Conservation (phyloP, 176 grass and related monocot genomes). For the Cenchrus purpureus region DNA sequence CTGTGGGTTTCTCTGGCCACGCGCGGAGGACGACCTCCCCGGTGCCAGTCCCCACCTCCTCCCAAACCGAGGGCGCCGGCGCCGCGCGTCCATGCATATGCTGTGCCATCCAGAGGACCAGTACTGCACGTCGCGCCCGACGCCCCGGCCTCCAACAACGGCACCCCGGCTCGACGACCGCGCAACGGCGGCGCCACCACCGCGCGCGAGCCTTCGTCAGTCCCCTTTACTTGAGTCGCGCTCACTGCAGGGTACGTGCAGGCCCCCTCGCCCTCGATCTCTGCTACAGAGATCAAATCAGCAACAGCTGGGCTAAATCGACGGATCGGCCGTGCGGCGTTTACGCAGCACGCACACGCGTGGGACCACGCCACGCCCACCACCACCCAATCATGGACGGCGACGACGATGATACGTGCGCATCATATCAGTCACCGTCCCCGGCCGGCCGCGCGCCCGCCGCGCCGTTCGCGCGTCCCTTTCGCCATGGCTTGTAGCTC, state of each 20-base stretch:
- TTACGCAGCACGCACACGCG: background rate
- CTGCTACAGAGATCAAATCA: slow-evolving; percentile 7
- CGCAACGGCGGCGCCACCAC: too few relatives aligned
- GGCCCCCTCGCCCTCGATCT: background rate
- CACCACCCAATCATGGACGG: background rate
- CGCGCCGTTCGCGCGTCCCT: background rate
- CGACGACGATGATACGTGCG: background rate
- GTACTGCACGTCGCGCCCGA: background rate
- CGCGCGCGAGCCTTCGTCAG: background rate
- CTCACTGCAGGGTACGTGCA: background rate
- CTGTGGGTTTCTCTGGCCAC: background rate
- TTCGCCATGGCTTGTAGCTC: slow-evolving; percentile 18
- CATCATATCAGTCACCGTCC: background rate
- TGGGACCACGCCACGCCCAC: slow-evolving; percentile 7
- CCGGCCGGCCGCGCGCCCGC: background rate
- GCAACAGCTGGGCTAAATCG: slow-evolving; percentile 12
- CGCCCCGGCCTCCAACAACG: too few relatives aligned
- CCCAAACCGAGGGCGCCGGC: background rate
- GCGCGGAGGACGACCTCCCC: too few relatives aligned
- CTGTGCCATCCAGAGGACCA: background rate
- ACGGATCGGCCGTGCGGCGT: background rate
- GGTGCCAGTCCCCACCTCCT: too few relatives aligned
- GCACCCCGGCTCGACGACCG: background rate
- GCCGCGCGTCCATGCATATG: background rate
- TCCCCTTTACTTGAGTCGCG: background rate